These are phyloP conservation scores for Tricholoma matsutake DNA, from an alignment of 768 basidiomycete species.

Conservation along the genomic window DNA sequence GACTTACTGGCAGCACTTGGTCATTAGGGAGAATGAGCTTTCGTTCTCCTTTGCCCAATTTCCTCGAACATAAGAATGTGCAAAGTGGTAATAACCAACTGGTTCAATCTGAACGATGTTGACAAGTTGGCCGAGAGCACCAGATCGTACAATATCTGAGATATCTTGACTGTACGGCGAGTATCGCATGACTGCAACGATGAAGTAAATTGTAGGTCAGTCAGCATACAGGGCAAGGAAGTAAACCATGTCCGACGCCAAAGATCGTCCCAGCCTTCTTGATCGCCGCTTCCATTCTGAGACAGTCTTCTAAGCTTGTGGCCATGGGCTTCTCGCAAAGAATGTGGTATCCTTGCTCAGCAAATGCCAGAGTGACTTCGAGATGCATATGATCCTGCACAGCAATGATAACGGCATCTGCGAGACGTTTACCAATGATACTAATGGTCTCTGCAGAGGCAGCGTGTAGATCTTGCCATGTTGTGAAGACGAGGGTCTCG, in stretches of 20 bases:
- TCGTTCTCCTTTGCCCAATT: constrained; percentile 70
- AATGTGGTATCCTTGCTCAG: constrained; percentile 81
- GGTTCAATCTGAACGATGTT: constrained; percentile 86
- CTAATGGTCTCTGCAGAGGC: constrained; percentile 66
- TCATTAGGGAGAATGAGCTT: constrained; percentile 82
- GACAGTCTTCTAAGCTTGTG: constrained; percentile 65
- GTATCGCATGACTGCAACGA: constrained; percentile 70
- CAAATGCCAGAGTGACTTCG: constrained; percentile 72
- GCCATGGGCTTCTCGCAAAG: constrained; percentile 95
- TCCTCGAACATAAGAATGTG: constrained; percentile 85
- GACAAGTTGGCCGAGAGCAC: constrained; percentile 70
- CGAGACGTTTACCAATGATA: constrained; percentile 65
- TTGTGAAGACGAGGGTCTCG: constrained; percentile 61
- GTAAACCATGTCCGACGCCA: constrained; percentile 81
- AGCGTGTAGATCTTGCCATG: constrained; percentile 67
- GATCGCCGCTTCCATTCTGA: constrained; percentile 71
- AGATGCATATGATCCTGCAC: constrained; percentile 81
- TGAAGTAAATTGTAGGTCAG: neutral
- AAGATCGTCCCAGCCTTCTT: constrained; percentile 71
- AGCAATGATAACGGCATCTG: constrained; percentile 78
- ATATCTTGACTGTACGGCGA: constrained; percentile 78
- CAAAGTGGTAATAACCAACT: constrained; percentile 84
- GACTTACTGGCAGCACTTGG: constrained; percentile 86
- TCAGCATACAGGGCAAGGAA: neutral
- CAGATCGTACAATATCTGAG: constrained; percentile 66